Conservation (phyloP, 2,329 filamentous ascomycete genomes). For the Cladophialophora carrionii region DNA sequence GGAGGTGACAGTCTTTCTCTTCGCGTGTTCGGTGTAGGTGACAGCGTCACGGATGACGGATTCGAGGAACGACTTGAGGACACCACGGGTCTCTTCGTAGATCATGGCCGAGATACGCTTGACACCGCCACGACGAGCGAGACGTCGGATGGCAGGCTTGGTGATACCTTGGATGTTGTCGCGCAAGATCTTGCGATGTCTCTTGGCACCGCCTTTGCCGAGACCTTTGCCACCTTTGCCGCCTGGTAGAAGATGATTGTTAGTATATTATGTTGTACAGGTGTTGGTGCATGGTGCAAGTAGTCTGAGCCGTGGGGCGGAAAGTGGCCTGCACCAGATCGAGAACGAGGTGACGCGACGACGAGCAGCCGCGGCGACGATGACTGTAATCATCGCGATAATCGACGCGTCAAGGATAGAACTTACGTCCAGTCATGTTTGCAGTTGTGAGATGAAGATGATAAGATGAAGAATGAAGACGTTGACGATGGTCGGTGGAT, state of each 20-base stretch:
- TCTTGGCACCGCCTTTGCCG: slow-evolving; percentile 59
- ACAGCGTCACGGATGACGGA: slow-evolving; percentile 73
- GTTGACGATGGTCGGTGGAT: slow-evolving; percentile 37
- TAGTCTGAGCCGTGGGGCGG: not conserved
- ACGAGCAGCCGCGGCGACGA: slow-evolving; percentile 23
- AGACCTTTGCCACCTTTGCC: slow-evolving; percentile 60
- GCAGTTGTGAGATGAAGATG: slow-evolving; percentile 43
- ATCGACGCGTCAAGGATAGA: slow-evolving; percentile 14
- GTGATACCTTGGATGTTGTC: slow-evolving; percentile 62
- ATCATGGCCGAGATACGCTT: slow-evolving; percentile 98
- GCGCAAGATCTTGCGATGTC: slow-evolving; percentile 59
- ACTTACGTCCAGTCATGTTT: slow-evolving; percentile 65
- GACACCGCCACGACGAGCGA: slow-evolving; percentile 80
- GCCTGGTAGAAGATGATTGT: slow-evolving; percentile 44
- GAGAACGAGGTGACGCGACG: slow-evolving; percentile 18
- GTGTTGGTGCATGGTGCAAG: slow-evolving; percentile 1
- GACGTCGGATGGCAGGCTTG: slow-evolving; percentile 59
- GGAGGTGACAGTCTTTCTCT: slow-evolving; percentile 77
- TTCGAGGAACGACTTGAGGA: slow-evolving; percentile 78
- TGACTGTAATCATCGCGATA: slow-evolving; percentile 10
- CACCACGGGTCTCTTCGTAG: slow-evolving; percentile 77
- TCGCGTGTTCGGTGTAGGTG: slow-evolving; percentile 79
- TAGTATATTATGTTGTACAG: slow-evolving; percentile 15
- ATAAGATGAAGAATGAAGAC: slow-evolving; percentile 38
- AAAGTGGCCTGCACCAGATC: slow-evolving; percentile 48